Base-by-base conservation (phyloP, 495 filamentous ascomycete species). In the Cenococcum geophilum region DNA sequence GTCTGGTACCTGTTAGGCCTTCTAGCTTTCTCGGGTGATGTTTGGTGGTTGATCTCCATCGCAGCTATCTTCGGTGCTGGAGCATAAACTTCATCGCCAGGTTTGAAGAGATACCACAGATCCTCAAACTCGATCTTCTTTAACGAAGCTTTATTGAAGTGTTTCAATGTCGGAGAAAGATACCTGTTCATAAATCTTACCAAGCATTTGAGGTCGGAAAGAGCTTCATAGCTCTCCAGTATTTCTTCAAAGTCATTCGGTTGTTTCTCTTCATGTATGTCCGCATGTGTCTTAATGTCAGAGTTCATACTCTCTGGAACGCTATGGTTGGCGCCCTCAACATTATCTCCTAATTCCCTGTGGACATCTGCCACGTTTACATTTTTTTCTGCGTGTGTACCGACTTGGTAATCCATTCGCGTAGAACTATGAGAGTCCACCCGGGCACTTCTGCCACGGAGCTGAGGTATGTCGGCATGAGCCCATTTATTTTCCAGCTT, bases 51-150 rank as follows among this genome's bases (percentile, higher is more conserved):
- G 20, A 51, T 32, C 1, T 23, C 49, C 10, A 52, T 52, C 14
- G 49, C 25, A 5, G 21, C 25, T 16, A 52, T 16, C 16, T 52
- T 52, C 16, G 49, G 49, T 52, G 49, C 49, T 23, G 49, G 49
- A 8, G 49, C 49, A 52, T 52, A 52, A 23, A 52, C 49, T 52
- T 32, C 49, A 32, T 52, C 49, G 14, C 49, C 49, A 9, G 49
- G 49, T 11, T 52, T 52, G 49, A 52, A 52, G 1, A 52, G 22
- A 27, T 52, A 52, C 49, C 49, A 52, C 8, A 52, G 16, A 23
- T 52, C 49, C 14, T 52, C 20, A 52, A 52, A 52, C 22, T 52
- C 49, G 10, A 52, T 52, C 25, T 52, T 52, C 49, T 52, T 52
- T 5, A 22, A 32, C 16, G 49, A 52, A 52, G 49, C 49, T 5